phyloP scores from a whole-genome alignment of 2,329 filamentous ascomycete genomes.

The Ophiostoma sp. region DNA sequence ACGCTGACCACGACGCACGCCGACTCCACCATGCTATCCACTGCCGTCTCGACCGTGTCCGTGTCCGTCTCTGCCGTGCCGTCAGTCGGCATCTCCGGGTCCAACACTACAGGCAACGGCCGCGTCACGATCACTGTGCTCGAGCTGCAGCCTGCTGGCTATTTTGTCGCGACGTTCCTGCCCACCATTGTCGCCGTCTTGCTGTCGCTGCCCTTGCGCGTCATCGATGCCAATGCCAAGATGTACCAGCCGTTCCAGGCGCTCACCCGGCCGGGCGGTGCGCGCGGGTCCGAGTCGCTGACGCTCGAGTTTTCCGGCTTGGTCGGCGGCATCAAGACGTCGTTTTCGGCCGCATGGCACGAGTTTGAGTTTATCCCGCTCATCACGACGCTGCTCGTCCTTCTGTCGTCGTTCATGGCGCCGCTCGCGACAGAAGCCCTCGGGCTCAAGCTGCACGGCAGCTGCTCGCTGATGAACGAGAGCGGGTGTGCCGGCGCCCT shows the following conservation, averaged over 20 bases:
- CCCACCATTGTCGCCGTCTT: conserved; percentile 39
- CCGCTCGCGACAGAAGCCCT: conserved; percentile 40
- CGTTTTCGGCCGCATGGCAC: conserved; percentile 34
- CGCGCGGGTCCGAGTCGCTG: conserved; percentile 38
- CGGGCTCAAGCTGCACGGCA: conserved; percentile 36
- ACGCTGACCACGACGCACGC: conserved; percentile 21
- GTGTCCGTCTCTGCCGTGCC: conserved; percentile 24
- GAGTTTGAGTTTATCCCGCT: conserved; percentile 36
- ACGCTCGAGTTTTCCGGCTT: conserved; percentile 39
- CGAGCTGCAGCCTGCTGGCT: conserved; percentile 27
- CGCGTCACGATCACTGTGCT: background rate
- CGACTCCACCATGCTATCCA: conserved; percentile 28
- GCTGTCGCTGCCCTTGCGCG: conserved; percentile 37
- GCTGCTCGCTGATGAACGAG: conserved; percentile 32
- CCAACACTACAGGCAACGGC: background rate
- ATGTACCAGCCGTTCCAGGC: conserved; percentile 43
- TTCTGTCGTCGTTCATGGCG: conserved; percentile 34
- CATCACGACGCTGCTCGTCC: conserved; percentile 36
- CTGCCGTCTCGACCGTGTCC: conserved; percentile 26
- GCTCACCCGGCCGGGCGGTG: conserved; percentile 36
- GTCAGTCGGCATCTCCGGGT: conserved; percentile 21
- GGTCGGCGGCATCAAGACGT: conserved; percentile 27
- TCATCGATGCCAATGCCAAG: conserved; percentile 39
- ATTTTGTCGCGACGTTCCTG: conserved; percentile 41
- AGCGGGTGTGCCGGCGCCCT: conserved; percentile 34